Conservation (phyloP, 2,329 filamentous ascomycete species). For the Talaromyces sp. region DNA sequence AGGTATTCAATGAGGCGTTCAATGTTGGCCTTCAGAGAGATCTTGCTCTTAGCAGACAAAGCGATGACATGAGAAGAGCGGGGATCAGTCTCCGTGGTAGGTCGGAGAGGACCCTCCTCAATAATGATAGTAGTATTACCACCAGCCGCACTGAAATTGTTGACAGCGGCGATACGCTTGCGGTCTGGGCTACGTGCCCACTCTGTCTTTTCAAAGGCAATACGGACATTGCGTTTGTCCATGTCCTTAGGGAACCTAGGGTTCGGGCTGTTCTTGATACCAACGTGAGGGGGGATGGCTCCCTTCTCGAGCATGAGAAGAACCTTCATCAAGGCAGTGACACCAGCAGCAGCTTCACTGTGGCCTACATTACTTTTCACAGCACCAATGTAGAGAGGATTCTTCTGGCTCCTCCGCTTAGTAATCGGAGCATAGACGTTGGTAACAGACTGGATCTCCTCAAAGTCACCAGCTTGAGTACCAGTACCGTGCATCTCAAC, state of each 20-base stretch:
- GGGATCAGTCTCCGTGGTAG: slow-evolving; percentile 45
- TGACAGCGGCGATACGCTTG: slow-evolving; percentile 52
- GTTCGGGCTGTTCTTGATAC: slow-evolving; percentile 47
- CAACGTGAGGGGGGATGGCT: slow-evolving; percentile 35
- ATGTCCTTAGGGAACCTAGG: slow-evolving; percentile 44
- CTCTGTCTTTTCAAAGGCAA: slow-evolving; percentile 47
- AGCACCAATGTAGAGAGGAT: slow-evolving; percentile 61
- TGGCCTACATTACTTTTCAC: slow-evolving; percentile 66
- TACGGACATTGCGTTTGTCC: slow-evolving; percentile 42
- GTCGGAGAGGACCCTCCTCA: slow-evolving; percentile 38
- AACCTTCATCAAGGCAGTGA: slow-evolving; percentile 21
- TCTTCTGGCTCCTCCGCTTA: slow-evolving; percentile 45
- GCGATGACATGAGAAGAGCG: slow-evolving; percentile 57
- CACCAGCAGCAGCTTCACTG: slow-evolving; percentile 53
- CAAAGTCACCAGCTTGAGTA: slow-evolving; percentile 79
- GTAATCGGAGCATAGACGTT: slow-evolving; percentile 59
- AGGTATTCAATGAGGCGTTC: slow-evolving; percentile 9
- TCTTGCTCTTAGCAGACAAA: slow-evolving; percentile 54
- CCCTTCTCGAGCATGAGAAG: slow-evolving; percentile 27
- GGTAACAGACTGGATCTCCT: slow-evolving; percentile 76
- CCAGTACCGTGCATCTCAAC: slow-evolving; percentile 90
- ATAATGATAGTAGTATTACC: slow-evolving; percentile 55
- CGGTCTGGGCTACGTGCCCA: slow-evolving; percentile 33
- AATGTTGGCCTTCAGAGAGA: slow-evolving; percentile 52
- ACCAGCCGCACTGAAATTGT: slow-evolving; percentile 70